Conservation (phyloP, 345 rosid genomes). For the Hibiscus mutabilis region DNA sequence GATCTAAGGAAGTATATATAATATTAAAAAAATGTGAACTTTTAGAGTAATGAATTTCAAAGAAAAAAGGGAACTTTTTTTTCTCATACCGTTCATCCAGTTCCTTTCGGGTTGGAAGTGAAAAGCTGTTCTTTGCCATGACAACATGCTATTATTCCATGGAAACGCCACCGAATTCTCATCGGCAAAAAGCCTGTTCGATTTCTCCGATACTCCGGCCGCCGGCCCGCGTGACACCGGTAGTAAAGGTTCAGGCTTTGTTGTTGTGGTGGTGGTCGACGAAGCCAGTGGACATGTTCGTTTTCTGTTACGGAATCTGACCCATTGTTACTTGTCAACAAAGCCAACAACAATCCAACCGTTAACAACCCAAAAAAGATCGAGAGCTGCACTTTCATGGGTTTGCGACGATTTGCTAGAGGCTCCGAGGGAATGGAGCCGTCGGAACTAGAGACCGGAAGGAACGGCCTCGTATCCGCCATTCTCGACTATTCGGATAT, state of each 20-base stretch:
- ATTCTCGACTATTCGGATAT: slow-evolving; percentile 2
- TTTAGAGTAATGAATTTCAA: not conserved
- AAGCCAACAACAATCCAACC: slow-evolving; percentile 25
- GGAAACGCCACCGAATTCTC: slow-evolving; percentile 26
- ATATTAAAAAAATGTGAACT: not conserved
- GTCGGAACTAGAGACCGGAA: slow-evolving; percentile 13
- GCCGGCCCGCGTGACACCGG: slow-evolving; percentile 35
- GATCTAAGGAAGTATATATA: not conserved
- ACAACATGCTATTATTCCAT: slow-evolving; percentile 81
- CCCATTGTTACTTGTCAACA: slow-evolving; percentile 6
- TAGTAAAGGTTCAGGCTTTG: slow-evolving; percentile 1
- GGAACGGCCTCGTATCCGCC: slow-evolving; percentile 14
- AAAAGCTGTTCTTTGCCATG: slow-evolving; percentile 90
- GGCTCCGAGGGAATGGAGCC: slow-evolving; percentile 2
- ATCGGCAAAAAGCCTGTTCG: slow-evolving; percentile 20
- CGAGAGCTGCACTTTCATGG: slow-evolving; percentile 15
- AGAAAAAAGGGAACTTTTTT: not conserved
- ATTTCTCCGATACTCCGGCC: slow-evolving; percentile 78
- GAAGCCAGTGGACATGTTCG: not conserved
- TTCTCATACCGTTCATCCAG: slow-evolving; percentile 84
- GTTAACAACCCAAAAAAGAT: slow-evolving; percentile 30
- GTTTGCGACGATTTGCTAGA: slow-evolving; percentile 16
- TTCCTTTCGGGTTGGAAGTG: slow-evolving; percentile 93
- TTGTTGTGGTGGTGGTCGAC: not conserved
- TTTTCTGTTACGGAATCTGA: not conserved